Evolutionary conservation across 2,329 filamentous ascomycete genomes (phyloP).

Genomic region (Ceratocystis variospora): DNA sequence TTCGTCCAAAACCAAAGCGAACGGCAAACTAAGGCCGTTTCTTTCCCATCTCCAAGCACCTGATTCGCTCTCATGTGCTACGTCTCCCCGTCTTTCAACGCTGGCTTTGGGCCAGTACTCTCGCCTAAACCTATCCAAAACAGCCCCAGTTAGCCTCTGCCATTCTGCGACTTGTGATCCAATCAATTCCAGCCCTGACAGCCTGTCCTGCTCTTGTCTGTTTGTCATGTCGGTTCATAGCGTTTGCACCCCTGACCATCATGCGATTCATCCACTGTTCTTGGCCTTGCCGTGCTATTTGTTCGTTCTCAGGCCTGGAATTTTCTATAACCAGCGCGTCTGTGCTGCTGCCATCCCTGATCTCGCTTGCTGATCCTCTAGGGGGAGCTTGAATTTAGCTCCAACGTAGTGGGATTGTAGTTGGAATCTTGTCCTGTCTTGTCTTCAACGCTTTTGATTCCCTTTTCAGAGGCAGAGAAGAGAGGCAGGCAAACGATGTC

Average conservation of each 20-base stretch:
- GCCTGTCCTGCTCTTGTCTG: too few species aligned
- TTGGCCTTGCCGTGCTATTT: not conserved
- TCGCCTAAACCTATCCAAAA: not conserved
- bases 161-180: not conserved
- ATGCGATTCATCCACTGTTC: not conserved
- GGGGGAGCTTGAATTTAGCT: not conserved
- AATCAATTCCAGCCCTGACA: too few species aligned
- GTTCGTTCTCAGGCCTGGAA: not conserved
- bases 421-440: too few species aligned
- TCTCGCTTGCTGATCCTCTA: slow-evolving; percentile 2
- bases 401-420: not conserved
- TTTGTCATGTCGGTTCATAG: not conserved
- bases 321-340: not conserved
- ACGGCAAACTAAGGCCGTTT: too few species aligned
- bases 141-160: not conserved
- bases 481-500: too few species aligned
- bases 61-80: too few species aligned
- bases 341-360: slow-evolving; percentile 3
- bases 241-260: not conserved
- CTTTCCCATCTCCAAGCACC: too few species aligned
- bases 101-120: not conserved
- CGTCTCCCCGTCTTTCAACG: too few species aligned
- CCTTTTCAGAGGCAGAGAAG: too few species aligned
- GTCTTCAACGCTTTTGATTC: too few species aligned
- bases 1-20: too few species aligned